phyloP scores from a whole-genome alignment of 257 asterid species.

The Marsdenia floribunda region DNA sequence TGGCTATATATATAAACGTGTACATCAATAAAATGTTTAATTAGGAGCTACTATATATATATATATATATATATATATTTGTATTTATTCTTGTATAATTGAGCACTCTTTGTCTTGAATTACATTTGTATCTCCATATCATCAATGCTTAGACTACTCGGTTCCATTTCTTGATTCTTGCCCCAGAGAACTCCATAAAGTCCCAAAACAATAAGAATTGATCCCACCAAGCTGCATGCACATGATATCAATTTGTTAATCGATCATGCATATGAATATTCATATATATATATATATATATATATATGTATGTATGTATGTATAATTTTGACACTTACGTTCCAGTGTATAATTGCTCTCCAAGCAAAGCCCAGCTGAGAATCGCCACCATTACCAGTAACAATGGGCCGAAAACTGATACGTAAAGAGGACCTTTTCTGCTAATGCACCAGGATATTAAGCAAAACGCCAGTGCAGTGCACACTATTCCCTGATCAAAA shows the following conservation, averaged over 20 bases:
- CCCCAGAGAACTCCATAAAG: slow-evolving; percentile 83
- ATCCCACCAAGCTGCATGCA: slow-evolving; percentile 37
- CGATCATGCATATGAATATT: no score
- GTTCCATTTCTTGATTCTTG: slow-evolving; percentile 46
- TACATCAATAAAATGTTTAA: neutral
- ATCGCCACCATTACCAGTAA: slow-evolving; percentile 74
- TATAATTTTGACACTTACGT: slow-evolving; percentile 11
- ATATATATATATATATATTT: no score
- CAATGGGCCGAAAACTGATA: slow-evolving; percentile 83
- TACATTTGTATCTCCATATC: neutral
- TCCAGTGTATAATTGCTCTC: slow-evolving; percentile 37
- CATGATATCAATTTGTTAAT: no score
- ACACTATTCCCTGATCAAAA: slow-evolving; percentile 53
- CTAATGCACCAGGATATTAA: slow-evolving; percentile 70
- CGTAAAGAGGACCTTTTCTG: slow-evolving; percentile 78
- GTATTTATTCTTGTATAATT: neutral
- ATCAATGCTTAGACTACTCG: slow-evolving; percentile 1
- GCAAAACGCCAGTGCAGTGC: slow-evolving; percentile 73
- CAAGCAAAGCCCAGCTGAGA: slow-evolving; percentile 78
- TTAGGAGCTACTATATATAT: no score
- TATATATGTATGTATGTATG: no score
- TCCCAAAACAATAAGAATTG: slow-evolving; percentile 60
- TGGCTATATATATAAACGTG: neutral
- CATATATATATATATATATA: no score
- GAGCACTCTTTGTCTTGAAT: neutral